These are phyloP conservation scores for Amphibolis antarctica DNA, from an alignment of 106 monocot genomes.

Conservation along the genomic window DNA sequence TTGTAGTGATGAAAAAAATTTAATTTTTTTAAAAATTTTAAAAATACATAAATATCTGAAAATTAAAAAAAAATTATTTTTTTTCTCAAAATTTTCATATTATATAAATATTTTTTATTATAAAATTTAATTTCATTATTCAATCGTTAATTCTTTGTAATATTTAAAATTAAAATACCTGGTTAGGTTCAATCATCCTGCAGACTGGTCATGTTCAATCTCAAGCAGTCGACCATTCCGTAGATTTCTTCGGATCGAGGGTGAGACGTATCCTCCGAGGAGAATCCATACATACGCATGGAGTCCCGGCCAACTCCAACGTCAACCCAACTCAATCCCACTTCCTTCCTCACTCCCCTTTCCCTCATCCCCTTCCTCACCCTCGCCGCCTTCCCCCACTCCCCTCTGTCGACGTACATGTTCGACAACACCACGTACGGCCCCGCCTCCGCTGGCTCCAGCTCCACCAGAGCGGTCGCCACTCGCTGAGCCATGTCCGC, in stretches of 20 bases:
- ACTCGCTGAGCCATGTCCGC: slow-evolving; percentile 46
- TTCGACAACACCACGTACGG: slow-evolving; percentile 74
- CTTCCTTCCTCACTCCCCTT: slow-evolving; percentile 68
- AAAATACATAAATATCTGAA: too few relatives aligned
- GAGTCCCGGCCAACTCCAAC: slow-evolving; percentile 17
- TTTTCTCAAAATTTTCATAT: too few relatives aligned
- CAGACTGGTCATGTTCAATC: slow-evolving; percentile 31
- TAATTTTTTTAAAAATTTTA: too few relatives aligned
- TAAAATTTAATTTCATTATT: too few relatives aligned
- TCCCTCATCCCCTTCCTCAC: slow-evolving; percentile 63
- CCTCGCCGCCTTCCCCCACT: slow-evolving; percentile 74
- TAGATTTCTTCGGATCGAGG: slow-evolving; percentile 51
- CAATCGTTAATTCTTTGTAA: too few relatives aligned
- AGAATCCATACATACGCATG: slow-evolving; percentile 61
- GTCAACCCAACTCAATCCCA: slow-evolving; percentile 96
- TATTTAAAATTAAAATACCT: too few relatives aligned
- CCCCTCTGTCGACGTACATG: slow-evolving; percentile 63
- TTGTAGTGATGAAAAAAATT: too few relatives aligned
- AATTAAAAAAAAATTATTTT: too few relatives aligned
- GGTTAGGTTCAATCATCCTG: slow-evolving; percentile 16
- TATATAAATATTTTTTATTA: too few relatives aligned
- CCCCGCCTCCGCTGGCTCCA: slow-evolving; percentile 62
- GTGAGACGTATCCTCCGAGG: slow-evolving; percentile 67
- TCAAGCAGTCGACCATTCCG: slow-evolving; percentile 33
- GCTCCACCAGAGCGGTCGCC: slow-evolving; percentile 44